phyloP scores from a whole-genome alignment of 768 basidiomycete genomes.

The Pleurotus eryngii region DNA sequence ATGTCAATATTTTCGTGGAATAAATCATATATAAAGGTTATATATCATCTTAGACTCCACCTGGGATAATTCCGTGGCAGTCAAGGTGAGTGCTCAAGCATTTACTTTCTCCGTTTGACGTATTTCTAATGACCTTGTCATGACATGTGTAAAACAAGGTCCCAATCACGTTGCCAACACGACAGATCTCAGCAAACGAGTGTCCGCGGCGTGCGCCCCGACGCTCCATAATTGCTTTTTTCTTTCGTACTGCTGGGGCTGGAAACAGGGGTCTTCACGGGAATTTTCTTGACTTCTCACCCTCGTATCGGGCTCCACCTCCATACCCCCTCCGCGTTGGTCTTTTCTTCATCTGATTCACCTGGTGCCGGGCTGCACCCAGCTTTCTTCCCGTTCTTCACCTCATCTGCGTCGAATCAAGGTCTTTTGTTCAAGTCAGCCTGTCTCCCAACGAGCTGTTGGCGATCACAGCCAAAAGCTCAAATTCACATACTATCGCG shows the following conservation, averaged over 20 bases:
- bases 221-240: too few relatives aligned
- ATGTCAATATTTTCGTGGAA: background rate
- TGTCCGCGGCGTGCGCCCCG: background rate
- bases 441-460: background rate
- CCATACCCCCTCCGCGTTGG: constrained; percentile 1
- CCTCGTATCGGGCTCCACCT: background rate
- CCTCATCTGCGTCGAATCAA: background rate
- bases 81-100: background rate
- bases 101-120: constrained; percentile 1
- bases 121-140: background rate
- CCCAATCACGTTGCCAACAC: constrained; percentile 5
- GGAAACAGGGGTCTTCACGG: background rate
- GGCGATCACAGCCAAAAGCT: background rate
- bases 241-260: background rate
- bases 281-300: background rate
- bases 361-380: background rate
- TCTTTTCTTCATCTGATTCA: constrained; percentile 11
- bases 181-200: background rate
- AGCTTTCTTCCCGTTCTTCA: background rate
- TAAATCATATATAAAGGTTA: background rate
- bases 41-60: background rate
- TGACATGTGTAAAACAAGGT: constrained; percentile 6
- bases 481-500: background rate
- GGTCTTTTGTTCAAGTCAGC: background rate
- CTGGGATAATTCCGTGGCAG: background rate